phyloP scores from a whole-genome alignment of 2,329 filamentous ascomycete genomes.

The Diaporthe sp. region DNA sequence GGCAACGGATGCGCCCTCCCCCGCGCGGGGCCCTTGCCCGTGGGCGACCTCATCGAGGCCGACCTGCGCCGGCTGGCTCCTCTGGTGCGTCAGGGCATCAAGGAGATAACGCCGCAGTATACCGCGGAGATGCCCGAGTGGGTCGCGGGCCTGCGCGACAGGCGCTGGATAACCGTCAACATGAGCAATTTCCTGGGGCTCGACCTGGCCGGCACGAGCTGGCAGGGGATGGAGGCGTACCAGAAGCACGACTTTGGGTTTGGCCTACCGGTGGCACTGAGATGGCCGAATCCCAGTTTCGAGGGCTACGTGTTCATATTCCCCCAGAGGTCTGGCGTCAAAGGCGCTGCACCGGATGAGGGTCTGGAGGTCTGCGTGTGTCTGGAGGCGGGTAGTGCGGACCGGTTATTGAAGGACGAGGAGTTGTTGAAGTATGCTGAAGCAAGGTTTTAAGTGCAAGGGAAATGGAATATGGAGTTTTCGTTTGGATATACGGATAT shows the following conservation, averaged over 20 bases:
- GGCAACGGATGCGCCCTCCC: conserved; percentile 44
- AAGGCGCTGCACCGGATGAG: conserved; percentile 12
- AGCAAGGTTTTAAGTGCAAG: background rate
- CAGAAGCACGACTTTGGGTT: conserved; percentile 50
- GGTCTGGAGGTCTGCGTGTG: conserved; percentile 29
- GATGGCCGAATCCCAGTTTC: conserved; percentile 10
- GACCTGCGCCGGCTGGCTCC: conserved; percentile 44
- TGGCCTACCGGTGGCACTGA: conserved; percentile 42
- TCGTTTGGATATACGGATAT: too few species aligned
- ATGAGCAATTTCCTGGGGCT: conserved; percentile 46
- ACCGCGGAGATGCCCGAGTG: conserved; percentile 44
- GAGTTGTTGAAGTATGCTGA: conserved; percentile 24
- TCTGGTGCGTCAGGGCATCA: conserved; percentile 45
- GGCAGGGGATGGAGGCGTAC: conserved; percentile 47
- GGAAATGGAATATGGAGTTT: too few species aligned
- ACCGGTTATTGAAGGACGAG: conserved; percentile 10
- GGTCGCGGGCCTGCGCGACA: conserved; percentile 46
- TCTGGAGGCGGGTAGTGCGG: conserved; percentile 9
- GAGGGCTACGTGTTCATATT: conserved; percentile 27
- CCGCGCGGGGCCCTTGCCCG: conserved; percentile 39
- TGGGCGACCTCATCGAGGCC: conserved; percentile 37
- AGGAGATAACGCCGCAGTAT: conserved; percentile 43
- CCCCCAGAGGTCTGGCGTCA: background rate
- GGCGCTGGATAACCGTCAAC: conserved; percentile 44
- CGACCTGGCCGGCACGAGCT: conserved; percentile 46